These are phyloP conservation scores for Hymenotorrendiella dingleyae DNA, from an alignment of 2,329 filamentous ascomycete species.

Conservation along the genomic window DNA sequence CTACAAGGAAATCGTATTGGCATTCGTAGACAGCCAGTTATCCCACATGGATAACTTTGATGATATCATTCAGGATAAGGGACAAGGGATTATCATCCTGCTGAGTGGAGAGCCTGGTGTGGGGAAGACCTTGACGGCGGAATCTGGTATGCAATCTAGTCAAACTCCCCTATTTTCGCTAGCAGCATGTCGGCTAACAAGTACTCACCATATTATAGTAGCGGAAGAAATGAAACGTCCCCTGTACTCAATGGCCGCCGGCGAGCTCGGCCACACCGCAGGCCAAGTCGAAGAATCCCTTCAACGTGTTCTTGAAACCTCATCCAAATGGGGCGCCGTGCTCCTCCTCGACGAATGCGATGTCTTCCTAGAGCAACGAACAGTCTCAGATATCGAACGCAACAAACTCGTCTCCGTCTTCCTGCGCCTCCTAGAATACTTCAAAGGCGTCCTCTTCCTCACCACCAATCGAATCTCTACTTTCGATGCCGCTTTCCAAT, in stretches of 20 bases:
- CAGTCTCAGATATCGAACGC: slow-evolving; percentile 31
- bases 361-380: slow-evolving; percentile 40
- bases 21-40: slow-evolving; percentile 41
- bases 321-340: slow-evolving; percentile 65
- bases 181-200: slow-evolving; percentile 44
- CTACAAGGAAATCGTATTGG: slow-evolving; percentile 41
- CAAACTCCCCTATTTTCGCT: slow-evolving; percentile 37
- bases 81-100: slow-evolving; percentile 17
- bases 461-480: slow-evolving; percentile 29
- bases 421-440: slow-evolving; percentile 32
- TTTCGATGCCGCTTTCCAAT: slow-evolving; percentile 28
- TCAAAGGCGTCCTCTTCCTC: slow-evolving; percentile 33
- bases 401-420: slow-evolving; percentile 35
- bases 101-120: slow-evolving; percentile 15
- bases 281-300: slow-evolving; percentile 43
- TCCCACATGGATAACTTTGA: slow-evolving; percentile 15
- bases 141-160: slow-evolving; percentile 9
- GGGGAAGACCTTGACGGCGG: slow-evolving; percentile 33
- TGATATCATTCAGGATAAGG: slow-evolving; percentile 27
- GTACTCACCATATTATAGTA: slow-evolving; percentile 38
- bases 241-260: slow-evolving; percentile 28
- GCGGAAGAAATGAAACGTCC: slow-evolving; percentile 30
- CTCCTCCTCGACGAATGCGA: slow-evolving; percentile 67
- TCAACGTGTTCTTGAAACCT: slow-evolving; percentile 64
- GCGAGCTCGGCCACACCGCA: slow-evolving; percentile 10